Base-by-base conservation (phyloP, 176 grass and related monocot genomes). In the Eragrostis nindensis region DNA sequence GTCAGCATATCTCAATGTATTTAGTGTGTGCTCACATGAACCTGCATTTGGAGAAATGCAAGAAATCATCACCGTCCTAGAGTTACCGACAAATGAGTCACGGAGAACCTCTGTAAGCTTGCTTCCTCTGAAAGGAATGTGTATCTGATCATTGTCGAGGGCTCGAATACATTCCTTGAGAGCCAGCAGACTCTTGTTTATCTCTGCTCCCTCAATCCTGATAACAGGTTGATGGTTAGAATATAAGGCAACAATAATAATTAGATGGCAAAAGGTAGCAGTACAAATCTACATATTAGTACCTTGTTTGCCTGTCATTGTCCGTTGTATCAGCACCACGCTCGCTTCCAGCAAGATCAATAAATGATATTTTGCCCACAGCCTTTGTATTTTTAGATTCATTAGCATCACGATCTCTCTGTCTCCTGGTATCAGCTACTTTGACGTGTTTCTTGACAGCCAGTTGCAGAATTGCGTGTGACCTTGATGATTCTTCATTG, bases 41-140 rank as follows among this genome's bases (percentile, higher is more conserved):
- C 91, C 91, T 32, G 96, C 93, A 86, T 95, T 99, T 30, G 96
- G 96, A 25, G 96, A 99, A 78, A 99, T 95, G 82, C 96, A 99
- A 72, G 92, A 95, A 60, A 99, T 99, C 96, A 99, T 99, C 29
- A 99, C 92, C 5, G 96, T 99, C 53, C 90, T 83, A 22, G 96
- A 99, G 74, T 99, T 99, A 80, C 96, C 96, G 62, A 99, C 96
- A 76, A 99, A 99, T 18, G 96, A 99, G 75, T 99, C 96, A 69
- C 96, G 92, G 61, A 99, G 92, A 72, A 99, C 96, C 85, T 99
- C 96, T 32, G 96, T 99, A 75, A 99, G 87, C 76, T 99, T 95
- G 92, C 96, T 99, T 82, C 96, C 96, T 91, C 96, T 93, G 76
- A 99, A 99, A 74, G 96, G 96, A 49, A 99, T 99, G 80, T 99